Evolutionary conservation across 75 land plant genomes (phyloP).

Genomic region (Larix kaempferi): DNA sequence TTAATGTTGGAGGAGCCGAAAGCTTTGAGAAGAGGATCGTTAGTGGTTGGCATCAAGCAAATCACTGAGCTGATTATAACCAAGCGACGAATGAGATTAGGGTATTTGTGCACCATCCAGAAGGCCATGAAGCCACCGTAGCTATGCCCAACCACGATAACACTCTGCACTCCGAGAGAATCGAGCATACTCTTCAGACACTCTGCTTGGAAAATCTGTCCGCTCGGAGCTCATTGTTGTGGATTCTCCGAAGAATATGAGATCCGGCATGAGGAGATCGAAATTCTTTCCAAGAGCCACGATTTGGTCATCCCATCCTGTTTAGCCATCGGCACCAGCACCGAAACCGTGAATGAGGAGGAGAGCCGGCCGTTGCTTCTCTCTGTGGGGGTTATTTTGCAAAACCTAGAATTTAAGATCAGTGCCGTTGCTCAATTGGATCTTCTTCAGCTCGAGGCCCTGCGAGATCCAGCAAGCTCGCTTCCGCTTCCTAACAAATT

Average conservation of each 20-base stretch:
- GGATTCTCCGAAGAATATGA: conserved; percentile 26
- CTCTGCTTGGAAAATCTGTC: conserved; percentile 19
- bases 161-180: conserved; percentile 8
- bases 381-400: background rate
- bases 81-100: conserved; percentile 51
- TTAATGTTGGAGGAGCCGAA: too few relatives aligned
- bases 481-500: background rate
- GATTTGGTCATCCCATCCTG: conserved; percentile 16
- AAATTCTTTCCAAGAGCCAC: background rate
- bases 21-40: too few relatives aligned
- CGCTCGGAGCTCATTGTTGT: conserved; percentile 13
- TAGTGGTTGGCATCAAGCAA: too few relatives aligned
- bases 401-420: conserved; percentile 16
- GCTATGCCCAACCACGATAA: conserved; percentile 21
- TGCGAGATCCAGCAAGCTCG: conserved; percentile 5
- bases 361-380: background rate
- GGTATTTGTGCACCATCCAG: conserved; percentile 13
- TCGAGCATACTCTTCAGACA: conserved; percentile 17
- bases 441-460: conserved; percentile 38
- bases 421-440: conserved; percentile 28
- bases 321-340: conserved; percentile 8
- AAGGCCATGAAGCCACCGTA: conserved; percentile 22
- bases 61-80: conserved; percentile 72
- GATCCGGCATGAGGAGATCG: conserved; percentile 25
- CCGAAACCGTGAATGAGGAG: conserved; percentile 25